Conservation (phyloP, 163 green algal species). For the Trebouxiophyceae sp. region DNA sequence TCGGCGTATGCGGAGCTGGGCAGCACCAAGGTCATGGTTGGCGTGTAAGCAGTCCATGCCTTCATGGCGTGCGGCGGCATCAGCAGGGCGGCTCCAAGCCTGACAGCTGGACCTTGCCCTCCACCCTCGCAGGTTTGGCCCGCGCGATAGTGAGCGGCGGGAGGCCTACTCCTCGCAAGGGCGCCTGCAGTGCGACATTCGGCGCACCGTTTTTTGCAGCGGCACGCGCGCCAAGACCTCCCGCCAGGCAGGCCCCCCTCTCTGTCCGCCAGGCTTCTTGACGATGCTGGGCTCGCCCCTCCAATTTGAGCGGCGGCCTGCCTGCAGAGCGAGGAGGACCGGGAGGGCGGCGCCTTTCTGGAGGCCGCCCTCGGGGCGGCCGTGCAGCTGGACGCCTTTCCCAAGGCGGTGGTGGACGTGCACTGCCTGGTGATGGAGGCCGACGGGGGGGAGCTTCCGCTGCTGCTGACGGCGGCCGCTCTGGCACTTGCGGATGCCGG, state of each 20-base stretch:
- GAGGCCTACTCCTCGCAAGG: slow-evolving; percentile 56
- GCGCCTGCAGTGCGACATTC: slow-evolving; percentile 56
- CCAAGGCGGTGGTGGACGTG: slow-evolving; percentile 59
- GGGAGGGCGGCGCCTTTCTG: slow-evolving; percentile 29
- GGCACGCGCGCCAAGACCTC: slow-evolving; percentile 2
- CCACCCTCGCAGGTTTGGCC: slow-evolving; percentile 57
- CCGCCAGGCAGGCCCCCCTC: not conserved
- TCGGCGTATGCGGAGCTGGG: slow-evolving; percentile 76
- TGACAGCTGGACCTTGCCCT: not conserved
- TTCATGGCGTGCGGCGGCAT: not conserved
- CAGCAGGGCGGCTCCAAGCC: not conserved
- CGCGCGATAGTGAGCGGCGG: slow-evolving; percentile 54
- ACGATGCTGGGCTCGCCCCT: not conserved
- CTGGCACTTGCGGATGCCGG: slow-evolving; percentile 73
- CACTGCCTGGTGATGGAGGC: slow-evolving; percentile 57
- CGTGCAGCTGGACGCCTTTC: slow-evolving; percentile 55
- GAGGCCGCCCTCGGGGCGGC: slow-evolving; percentile 38
- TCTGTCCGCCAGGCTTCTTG: not conserved
- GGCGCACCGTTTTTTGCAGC: slow-evolving; percentile 45
- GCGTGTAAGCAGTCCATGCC: slow-evolving; percentile 44
- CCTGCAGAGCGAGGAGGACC: slow-evolving; percentile 27
- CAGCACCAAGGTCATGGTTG: slow-evolving; percentile 76
- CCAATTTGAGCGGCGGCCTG: not conserved
- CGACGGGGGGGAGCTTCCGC: slow-evolving; percentile 56
- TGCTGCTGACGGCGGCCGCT: slow-evolving; percentile 49